Evolutionary conservation across 2,329 filamentous ascomycete species (phyloP), one percentile per base, ranked within the genome.

Genomic region (Fusarium beomiforme): DNA sequence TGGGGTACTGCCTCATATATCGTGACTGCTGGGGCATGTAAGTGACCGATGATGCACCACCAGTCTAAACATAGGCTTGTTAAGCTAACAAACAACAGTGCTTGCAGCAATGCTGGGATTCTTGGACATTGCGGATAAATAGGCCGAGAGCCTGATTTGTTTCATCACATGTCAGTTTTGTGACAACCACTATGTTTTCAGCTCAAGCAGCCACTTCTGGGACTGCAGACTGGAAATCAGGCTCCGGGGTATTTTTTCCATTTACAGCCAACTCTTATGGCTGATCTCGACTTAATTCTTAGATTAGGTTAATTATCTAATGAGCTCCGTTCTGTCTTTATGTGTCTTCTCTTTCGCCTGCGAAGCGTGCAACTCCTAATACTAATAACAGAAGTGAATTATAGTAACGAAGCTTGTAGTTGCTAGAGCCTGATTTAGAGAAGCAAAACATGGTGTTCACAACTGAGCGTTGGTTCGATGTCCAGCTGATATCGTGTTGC

Each of bases 221-320:
- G n/a, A 29, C 0, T 11, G 12, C 14, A 21, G 6, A 0, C 8
- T 24, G 3, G 6, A 0, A 14, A 31, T n/a, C 44, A 36, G 42
- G 42, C n/a, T 16, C 8, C 1, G 12, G n/a, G 4, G 23, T 7
- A 0, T 3, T 7, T 21, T 16, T 10, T 9, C 10, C 33, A 21
- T 7, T 3, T 10, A 3, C 5, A 5, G 10, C 2, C 4, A 39
- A 2, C n/a, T 3, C 6, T 26, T 3, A 5, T 9, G 2, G 2
- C 8, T 2, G 10, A 7, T 2, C 5, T 23, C 0, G 2, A 8
- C 3, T 9, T 8, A 11, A 6, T 12, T 13, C 2, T 11, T 3
- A 0, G 29, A 17, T 4, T 9, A 12, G 12, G 12, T 3, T 12
- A 16, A 2, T 14, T 21, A 2, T 1, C 8, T 2, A 16, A 11